These are phyloP conservation scores for Polyporus tsugae DNA, from an alignment of 1,284 basidiomycete genomes.

Conservation along the genomic window DNA sequence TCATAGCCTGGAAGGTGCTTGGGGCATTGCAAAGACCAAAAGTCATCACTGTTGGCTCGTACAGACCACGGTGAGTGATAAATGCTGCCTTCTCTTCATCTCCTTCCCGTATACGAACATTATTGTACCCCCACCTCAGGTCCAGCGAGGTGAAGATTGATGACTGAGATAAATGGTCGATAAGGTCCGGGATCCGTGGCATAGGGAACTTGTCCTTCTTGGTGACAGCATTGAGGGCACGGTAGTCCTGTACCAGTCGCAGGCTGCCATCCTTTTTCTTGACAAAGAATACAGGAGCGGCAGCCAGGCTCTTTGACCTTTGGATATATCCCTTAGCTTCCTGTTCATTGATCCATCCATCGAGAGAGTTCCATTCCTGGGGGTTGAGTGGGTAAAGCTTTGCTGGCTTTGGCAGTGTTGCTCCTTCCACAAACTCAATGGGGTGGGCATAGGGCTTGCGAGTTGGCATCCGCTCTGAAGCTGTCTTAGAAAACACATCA, in stretches of 20 bases:
- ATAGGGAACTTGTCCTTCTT: slow-evolving; percentile 32
- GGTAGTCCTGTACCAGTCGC: slow-evolving; percentile 38
- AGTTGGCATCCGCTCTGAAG: slow-evolving; percentile 25
- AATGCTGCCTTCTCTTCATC: slow-evolving; percentile 30
- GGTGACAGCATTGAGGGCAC: slow-evolving; percentile 35
- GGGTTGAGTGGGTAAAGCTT: slow-evolving; percentile 39
- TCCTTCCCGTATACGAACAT: slow-evolving; percentile 18
- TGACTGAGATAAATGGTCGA: slow-evolving; percentile 10
- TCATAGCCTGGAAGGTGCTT: slow-evolving; percentile 36
- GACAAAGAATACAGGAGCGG: slow-evolving; percentile 47
- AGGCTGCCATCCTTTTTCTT: slow-evolving; percentile 47
- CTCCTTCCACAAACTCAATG: slow-evolving; percentile 25
- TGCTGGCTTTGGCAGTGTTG: slow-evolving; percentile 11
- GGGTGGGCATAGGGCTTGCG: slow-evolving; percentile 26
- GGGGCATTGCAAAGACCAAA: slow-evolving; percentile 44
- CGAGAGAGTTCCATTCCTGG: slow-evolving; percentile 30
- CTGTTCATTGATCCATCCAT: slow-evolving; percentile 15
- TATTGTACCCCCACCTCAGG: slow-evolving; percentile 21
- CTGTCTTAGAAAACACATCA: slow-evolving; percentile 27
- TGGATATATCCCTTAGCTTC: slow-evolving; percentile 7
- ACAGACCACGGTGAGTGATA: slow-evolving; percentile 31
- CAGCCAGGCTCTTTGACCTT: slow-evolving; percentile 29
- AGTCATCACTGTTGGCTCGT: slow-evolving; percentile 42
- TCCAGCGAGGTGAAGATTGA: slow-evolving; percentile 17
- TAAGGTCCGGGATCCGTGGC: slow-evolving; percentile 12